A percentile compares a stretch with the other conserved stretches of the same genome.
These are phyloP conservation scores for Chaetomiaceae sp. DNA, from an alignment of 2,329 filamentous ascomycete species.

Conservation along the genomic window DNA sequence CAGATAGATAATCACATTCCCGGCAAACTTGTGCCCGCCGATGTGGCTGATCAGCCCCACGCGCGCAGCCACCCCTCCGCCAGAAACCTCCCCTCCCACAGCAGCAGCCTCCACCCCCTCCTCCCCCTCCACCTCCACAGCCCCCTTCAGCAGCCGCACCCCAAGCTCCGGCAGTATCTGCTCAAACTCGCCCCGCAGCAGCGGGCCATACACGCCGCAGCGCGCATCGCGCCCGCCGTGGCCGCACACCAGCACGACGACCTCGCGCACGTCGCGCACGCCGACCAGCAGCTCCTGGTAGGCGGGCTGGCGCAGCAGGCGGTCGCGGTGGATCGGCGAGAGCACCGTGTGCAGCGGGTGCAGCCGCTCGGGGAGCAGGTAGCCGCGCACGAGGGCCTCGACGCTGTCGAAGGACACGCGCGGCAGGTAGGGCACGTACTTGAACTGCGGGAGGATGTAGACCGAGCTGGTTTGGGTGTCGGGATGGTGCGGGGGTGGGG, in stretches of 20 bases:
- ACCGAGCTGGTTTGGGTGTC: constrained; percentile 54
- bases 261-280: constrained; percentile 57
- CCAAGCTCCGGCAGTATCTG: constrained; percentile 46
- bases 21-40: constrained; percentile 79
- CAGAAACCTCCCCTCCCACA: constrained; percentile 13
- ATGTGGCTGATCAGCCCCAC: constrained; percentile 72
- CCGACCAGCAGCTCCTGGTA: constrained; percentile 47
- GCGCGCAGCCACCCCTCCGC: constrained; percentile 40
- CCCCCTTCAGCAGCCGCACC: constrained; percentile 42
- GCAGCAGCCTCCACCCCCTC: constrained; percentile 21
- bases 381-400: constrained; percentile 56
- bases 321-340: constrained; percentile 51
- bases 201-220: constrained; percentile 74
- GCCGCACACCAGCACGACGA: constrained; percentile 80
- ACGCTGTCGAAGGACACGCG: constrained; percentile 51
- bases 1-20: constrained; percentile 76
- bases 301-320: constrained; percentile 44
- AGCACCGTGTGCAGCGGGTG: constrained; percentile 56
- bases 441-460: constrained; percentile 78
- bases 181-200: constrained; percentile 66
- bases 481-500: constrained; percentile 38
- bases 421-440: constrained; percentile 67
- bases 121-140: constrained; percentile 35
- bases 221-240: constrained; percentile 76
- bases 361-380: constrained; percentile 56